Percentiles rank a stretch among this genome's conserved stretches.
Evolutionary conservation across 2,329 filamentous ascomycete genomes (phyloP).

Genomic region (Alternaria brassicae): DNA sequence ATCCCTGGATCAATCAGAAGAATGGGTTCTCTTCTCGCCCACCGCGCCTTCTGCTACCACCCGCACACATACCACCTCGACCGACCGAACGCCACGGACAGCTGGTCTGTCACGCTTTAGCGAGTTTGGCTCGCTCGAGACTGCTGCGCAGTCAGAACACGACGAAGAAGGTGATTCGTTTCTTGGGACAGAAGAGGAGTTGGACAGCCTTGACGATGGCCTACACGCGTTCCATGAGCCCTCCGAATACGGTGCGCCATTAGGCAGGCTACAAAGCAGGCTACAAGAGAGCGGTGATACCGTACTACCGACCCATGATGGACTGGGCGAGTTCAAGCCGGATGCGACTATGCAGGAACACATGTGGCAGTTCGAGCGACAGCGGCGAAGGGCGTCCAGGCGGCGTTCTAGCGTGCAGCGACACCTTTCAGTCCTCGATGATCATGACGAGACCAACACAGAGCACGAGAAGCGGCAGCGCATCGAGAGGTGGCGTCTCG

Average conservation of each 20-base stretch:
- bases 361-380: conserved; percentile 86
- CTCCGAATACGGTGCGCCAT: conserved; percentile 51
- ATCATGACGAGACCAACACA: conserved; percentile 63
- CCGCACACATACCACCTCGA: conserved; percentile 71
- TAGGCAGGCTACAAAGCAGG: conserved; percentile 56
- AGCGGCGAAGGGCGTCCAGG: conserved; percentile 60
- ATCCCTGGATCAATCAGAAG: conserved; percentile 75
- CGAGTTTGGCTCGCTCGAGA: conserved; percentile 80
- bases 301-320: conserved; percentile 90
- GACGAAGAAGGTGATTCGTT: conserved; percentile 52
- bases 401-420: conserved; percentile 65
- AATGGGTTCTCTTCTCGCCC: conserved; percentile 93
- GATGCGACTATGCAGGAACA: conserved; percentile 77
- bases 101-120: conserved; percentile 76
- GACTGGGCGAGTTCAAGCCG: conserved; percentile 81
- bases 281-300: conserved; percentile 66
- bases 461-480: conserved; percentile 75
- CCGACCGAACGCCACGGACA: conserved; percentile 68
- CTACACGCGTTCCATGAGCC: conserved; percentile 83
- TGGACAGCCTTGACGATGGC: conserved; percentile 93
- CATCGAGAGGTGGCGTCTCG: conserved; percentile 90
- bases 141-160: conserved; percentile 65
- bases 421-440: conserved; percentile 62
- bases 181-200: conserved; percentile 65
- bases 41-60: conserved; percentile 68